Conservation (phyloP, 169 alveolate species). For the Prorocentrum cordatum region DNA sequence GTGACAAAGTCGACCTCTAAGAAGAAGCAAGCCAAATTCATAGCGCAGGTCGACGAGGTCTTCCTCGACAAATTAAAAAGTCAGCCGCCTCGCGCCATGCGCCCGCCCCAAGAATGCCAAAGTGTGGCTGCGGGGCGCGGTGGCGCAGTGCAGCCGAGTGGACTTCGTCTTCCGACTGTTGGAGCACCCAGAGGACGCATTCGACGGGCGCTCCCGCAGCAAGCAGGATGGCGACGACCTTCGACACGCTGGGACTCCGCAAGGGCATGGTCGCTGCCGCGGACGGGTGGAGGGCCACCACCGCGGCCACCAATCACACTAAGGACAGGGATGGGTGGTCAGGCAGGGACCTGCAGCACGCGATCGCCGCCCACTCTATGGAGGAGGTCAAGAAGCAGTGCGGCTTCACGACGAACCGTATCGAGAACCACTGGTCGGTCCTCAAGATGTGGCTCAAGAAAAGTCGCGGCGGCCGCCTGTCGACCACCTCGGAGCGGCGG, state of each 20-base stretch:
- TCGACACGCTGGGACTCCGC: neutral
- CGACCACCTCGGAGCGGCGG: neutral
- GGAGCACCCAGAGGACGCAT: neutral
- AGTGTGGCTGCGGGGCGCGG: constrained; percentile 17
- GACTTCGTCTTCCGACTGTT: neutral
- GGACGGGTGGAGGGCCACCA: constrained; percentile 10
- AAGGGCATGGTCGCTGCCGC: neutral
- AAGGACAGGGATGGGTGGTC: neutral
- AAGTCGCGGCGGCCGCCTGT: neutral
- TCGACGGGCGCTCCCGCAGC: neutral
- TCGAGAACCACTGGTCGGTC: neutral
- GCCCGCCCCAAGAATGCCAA: neutral
- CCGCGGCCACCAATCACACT: neutral
- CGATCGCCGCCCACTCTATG: neutral
- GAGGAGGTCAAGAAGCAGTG: neutral
- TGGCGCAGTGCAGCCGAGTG: neutral
- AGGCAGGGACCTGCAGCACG: neutral
- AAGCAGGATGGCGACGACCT: neutral
- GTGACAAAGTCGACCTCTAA: too few relatives aligned
- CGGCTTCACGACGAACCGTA: neutral
- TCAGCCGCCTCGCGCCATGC: too few relatives aligned
- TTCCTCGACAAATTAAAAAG: too few relatives aligned
- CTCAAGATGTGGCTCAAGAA: neutral
- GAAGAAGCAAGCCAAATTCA: too few relatives aligned
- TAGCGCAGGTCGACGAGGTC: too few relatives aligned